A percentile compares a stretch with the other conserved stretches of the same genome.
These are phyloP conservation scores for Entelexis paramagnoliae DNA, from an alignment of 1,139 yeast genomes.

Conservation along the genomic window DNA sequence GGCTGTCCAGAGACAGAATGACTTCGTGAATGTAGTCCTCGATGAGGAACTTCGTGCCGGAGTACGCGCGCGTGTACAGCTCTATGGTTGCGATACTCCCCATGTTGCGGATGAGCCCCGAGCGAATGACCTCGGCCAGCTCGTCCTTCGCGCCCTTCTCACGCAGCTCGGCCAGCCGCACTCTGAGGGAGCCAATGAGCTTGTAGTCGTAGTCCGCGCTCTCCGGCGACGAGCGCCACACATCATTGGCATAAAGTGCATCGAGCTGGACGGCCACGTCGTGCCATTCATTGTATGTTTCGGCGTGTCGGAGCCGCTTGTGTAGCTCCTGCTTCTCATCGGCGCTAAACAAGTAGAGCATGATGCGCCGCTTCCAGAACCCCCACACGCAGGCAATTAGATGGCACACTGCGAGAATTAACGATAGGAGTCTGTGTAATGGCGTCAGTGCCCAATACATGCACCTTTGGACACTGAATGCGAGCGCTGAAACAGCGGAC, in stretches of 20 bases:
- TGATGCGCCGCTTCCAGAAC: slow-evolving; percentile 19
- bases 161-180: slow-evolving; percentile 54
- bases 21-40: slow-evolving; percentile 81
- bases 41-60: slow-evolving; percentile 79
- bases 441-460: background rate
- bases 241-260: slow-evolving; percentile 31
- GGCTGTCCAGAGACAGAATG: slow-evolving; percentile 51
- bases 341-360: slow-evolving; percentile 13
- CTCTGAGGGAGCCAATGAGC: slow-evolving; percentile 64
- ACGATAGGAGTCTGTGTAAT: background rate
- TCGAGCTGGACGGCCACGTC: slow-evolving; percentile 31
- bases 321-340: slow-evolving; percentile 16
- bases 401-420: background rate
- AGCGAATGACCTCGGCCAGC: slow-evolving; percentile 61
- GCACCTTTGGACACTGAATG: background rate
- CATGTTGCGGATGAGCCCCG: slow-evolving; percentile 78
- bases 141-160: slow-evolving; percentile 44
- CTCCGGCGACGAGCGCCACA: slow-evolving; percentile 70
- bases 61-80: slow-evolving; percentile 67
- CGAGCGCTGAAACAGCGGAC: background rate
- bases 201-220: slow-evolving; percentile 77
- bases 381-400: slow-evolving; percentile 16
- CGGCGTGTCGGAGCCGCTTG: slow-evolving; percentile 25
- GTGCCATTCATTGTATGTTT: slow-evolving; percentile 31
- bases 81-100: slow-evolving; percentile 81